Percentiles rank a stretch among this genome's conserved stretches.
Conservation (phyloP, 2,329 filamentous ascomycete genomes). For the Fusarium clavum region DNA sequence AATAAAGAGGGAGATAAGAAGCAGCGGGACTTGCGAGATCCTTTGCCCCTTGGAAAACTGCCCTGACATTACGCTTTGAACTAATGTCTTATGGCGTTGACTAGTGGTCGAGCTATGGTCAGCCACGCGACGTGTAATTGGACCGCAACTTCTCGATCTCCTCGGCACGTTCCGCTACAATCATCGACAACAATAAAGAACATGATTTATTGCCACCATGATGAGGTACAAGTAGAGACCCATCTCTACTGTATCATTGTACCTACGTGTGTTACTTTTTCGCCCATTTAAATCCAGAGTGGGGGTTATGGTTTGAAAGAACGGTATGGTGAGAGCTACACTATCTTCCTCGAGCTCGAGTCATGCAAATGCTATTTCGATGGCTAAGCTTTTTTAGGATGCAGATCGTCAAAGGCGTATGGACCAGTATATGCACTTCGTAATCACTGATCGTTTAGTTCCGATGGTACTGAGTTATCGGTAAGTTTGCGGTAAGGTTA, state of each 20-base stretch:
- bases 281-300: rapidly evolving
- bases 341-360: neutral
- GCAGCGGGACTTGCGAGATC: neutral
- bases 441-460: neutral
- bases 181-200: neutral
- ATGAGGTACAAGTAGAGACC: no score
- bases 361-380: neutral
- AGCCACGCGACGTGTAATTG: neutral
- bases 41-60: neutral
- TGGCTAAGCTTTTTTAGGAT: neutral
- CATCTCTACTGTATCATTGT: no score
- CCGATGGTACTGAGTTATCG: rapidly evolving
- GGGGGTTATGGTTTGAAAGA: neutral
- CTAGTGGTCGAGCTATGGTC: neutral
- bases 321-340: neutral
- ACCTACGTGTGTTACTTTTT: no score
- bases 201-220: rapidly evolving
- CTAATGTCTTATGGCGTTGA: neutral
- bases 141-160: neutral
- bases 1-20: neutral
- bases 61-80: neutral
- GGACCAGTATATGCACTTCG: neutral
- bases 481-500: no score
- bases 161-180: neutral
- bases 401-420: neutral